Evolutionary conservation across 2,329 filamentous ascomycete genomes (phyloP), one percentile per base, ranked within the genome.

Genomic region (Botrytis tulipae): DNA sequence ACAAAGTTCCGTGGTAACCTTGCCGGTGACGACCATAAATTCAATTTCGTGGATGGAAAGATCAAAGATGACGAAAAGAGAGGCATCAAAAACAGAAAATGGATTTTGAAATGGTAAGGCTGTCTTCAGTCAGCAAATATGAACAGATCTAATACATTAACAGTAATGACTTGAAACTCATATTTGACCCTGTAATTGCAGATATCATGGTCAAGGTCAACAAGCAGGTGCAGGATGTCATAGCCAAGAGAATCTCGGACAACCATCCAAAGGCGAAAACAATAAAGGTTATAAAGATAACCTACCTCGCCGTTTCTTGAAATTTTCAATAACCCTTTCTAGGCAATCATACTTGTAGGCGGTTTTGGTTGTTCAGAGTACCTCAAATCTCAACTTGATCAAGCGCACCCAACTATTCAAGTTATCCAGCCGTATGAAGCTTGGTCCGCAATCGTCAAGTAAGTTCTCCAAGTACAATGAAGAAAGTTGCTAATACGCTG

Each of bases 141-240:
- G 1, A 14, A 9, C 25, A 9, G 1, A 9, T n/a, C n/a, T 57
- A 12, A 54, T 14, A 14, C 18, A 16, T 32, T 12, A 29, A 0
- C 29, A 72, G 70, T 20, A 5, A 81, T 88, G 75, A 87, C 89
- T 73, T 89, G 87, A 73, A 87, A 87, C 72, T 92, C 90, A 35
- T 84, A 80, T 74, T 78, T 79, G 6, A 78, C 60, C 83, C 84
- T 85, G 35, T 84, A 80, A 69, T 83, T 81, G 0, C 78, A 79
- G 0, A 84, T 84, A 66, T 77, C 85, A 18, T 81, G 82, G 51
- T 80, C 78, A 48, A 85, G 14, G 80, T 87, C 1, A 75, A 82
- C 22, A 81, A 84, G 71, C 83, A 86, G 51, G 82, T 85, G 74
- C 79, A 82, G 40, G 76, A 84, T 10, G 83, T 86, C 63, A 83